phyloP scores from a whole-genome alignment of 495 filamentous ascomycete genomes.

The Podospora australis region DNA sequence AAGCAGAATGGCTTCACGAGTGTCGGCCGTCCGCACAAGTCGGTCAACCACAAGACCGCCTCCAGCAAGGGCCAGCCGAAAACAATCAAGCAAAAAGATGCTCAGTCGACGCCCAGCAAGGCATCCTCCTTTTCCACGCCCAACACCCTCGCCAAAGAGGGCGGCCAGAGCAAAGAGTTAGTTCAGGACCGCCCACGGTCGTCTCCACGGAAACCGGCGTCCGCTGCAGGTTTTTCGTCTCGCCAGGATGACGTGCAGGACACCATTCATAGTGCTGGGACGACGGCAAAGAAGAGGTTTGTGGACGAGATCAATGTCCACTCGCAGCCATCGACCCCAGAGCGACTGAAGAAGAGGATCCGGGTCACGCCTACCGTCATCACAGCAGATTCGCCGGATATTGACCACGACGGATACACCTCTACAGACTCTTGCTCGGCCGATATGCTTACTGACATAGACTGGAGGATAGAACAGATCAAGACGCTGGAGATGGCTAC shows the following conservation, averaged over 20 bases:
- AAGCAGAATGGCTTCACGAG: slow-evolving; percentile 39
- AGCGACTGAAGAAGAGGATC: slow-evolving; percentile 6
- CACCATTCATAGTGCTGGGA: no score
- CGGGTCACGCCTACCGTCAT: slow-evolving; percentile 1
- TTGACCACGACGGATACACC: slow-evolving; percentile 38
- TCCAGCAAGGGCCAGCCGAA: slow-evolving; percentile 1
- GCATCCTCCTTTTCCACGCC: not conserved
- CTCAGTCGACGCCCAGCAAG: slow-evolving; percentile 13
- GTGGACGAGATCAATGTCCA: not conserved
- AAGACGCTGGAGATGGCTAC: slow-evolving; percentile 34
- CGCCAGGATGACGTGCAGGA: not conserved
- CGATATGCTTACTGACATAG: slow-evolving; percentile 32
- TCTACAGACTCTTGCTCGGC: slow-evolving; percentile 36
- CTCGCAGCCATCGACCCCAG: not conserved
- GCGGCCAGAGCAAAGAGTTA: not conserved
- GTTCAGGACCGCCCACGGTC: not conserved
- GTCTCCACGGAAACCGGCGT: not conserved
- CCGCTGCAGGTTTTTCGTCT: no score
- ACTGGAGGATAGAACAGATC: slow-evolving; percentile 44
- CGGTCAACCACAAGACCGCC: slow-evolving; percentile 2
- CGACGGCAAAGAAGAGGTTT: no score
- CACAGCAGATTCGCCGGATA: slow-evolving; percentile 10
- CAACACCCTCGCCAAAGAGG: not conserved
- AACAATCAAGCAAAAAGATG: slow-evolving; percentile 20
- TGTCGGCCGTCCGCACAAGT: slow-evolving; percentile 39